Conservation (phyloP, 2,329 filamentous ascomycete species). For the Harringtonia lauricola region DNA sequence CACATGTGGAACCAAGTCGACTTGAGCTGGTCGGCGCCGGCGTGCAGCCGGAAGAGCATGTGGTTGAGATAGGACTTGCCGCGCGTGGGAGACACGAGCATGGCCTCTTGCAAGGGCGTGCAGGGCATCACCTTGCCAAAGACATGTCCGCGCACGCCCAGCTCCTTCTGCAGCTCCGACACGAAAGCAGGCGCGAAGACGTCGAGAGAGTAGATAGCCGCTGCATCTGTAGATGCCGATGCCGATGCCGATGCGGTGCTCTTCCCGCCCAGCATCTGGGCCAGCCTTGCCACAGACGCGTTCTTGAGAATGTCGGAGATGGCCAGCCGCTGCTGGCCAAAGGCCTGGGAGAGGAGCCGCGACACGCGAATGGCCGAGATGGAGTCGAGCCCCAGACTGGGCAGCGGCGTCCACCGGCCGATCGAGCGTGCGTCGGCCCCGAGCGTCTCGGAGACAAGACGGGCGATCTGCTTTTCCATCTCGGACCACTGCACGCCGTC, state of each 20-base stretch:
- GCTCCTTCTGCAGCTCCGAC: constrained; percentile 4
- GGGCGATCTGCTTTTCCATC: constrained; percentile 44
- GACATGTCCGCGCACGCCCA: neutral
- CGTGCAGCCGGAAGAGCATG: constrained; percentile 50
- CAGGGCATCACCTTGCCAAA: constrained; percentile 61
- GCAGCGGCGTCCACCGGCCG: constrained; percentile 58
- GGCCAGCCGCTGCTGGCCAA: constrained; percentile 39
- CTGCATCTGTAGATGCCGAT: neutral
- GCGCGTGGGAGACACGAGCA: constrained; percentile 52
- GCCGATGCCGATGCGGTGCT: no score
- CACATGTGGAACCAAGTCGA: constrained; percentile 52
- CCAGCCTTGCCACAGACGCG: constrained; percentile 53
- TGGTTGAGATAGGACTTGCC: constrained; percentile 58
- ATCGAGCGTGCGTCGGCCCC: constrained; percentile 34
- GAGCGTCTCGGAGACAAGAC: constrained; percentile 40
- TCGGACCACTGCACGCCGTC: constrained; percentile 8
- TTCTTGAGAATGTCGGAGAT: constrained; percentile 62
- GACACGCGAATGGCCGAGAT: constrained; percentile 67
- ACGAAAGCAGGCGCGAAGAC: constrained; percentile 19
- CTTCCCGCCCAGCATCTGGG: constrained; percentile 18
- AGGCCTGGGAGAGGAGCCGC: constrained; percentile 35
- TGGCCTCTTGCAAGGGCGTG: constrained; percentile 78
- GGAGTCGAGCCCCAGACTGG: constrained; percentile 72
- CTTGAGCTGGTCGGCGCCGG: constrained; percentile 38
- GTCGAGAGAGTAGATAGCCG: constrained; percentile 1